These are phyloP conservation scores for Trametes elegans DNA, from an alignment of 768 basidiomycete genomes.

Conservation along the genomic window DNA sequence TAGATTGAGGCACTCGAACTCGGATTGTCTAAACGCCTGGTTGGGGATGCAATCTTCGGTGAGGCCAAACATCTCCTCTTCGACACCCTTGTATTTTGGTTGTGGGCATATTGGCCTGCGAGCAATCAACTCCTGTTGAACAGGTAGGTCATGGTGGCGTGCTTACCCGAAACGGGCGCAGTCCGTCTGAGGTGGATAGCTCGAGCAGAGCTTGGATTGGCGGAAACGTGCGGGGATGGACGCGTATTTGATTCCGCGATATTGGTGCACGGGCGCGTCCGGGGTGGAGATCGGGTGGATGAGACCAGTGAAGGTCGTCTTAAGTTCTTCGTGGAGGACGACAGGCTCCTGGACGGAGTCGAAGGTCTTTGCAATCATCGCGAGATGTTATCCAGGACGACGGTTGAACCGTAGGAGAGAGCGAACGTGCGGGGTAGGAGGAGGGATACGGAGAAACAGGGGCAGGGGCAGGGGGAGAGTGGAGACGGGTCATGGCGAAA, in stretches of 20 bases:
- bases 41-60: slow-evolving; percentile 49
- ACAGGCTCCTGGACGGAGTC: slow-evolving; percentile 25
- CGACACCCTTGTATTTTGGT: slow-evolving; percentile 43
- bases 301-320: slow-evolving; percentile 65
- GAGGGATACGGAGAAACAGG: no score
- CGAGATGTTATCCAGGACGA: not conserved
- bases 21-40: slow-evolving; percentile 60
- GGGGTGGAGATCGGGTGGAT: slow-evolving; percentile 59
- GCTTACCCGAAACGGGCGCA: slow-evolving; percentile 67
- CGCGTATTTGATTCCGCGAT: slow-evolving; percentile 77
- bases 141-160: not conserved
- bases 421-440: not conserved
- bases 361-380: slow-evolving; percentile 27
- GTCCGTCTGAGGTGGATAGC: slow-evolving; percentile 57
- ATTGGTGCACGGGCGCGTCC: slow-evolving; percentile 62
- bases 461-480: not conserved
- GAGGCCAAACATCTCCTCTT: slow-evolving; percentile 63
- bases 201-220: slow-evolving; percentile 60
- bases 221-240: slow-evolving; percentile 71
- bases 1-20: slow-evolving; percentile 78
- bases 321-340: slow-evolving; percentile 53
- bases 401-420: not conserved
- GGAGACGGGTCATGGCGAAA: slow-evolving; percentile 5
- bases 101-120: slow-evolving; percentile 77
- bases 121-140: not conserved